These are phyloP conservation scores for Stemphylium lycopersici DNA, from an alignment of 2,329 filamentous ascomycete genomes.

Conservation along the genomic window DNA sequence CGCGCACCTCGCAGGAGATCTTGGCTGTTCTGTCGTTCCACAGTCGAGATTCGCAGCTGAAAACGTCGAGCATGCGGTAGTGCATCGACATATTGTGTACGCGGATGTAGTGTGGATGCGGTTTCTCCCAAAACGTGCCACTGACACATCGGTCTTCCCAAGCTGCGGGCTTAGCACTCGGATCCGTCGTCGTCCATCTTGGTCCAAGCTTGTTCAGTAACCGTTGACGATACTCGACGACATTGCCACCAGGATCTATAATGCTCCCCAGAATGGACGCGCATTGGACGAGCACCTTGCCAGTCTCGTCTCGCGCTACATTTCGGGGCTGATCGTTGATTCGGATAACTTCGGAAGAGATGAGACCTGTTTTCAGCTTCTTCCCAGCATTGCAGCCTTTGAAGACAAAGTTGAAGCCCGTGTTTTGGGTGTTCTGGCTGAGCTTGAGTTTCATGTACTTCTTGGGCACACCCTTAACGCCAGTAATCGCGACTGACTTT, in stretches of 20 bases:
- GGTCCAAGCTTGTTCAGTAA: slow-evolving; percentile 6
- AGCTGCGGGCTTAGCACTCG: slow-evolving; percentile 1
- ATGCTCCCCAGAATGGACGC: slow-evolving; percentile 7
- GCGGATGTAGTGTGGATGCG: background rate
- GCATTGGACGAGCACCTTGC: slow-evolving; percentile 8
- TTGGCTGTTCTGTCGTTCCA: slow-evolving; percentile 1
- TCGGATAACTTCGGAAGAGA: background rate
- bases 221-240: background rate
- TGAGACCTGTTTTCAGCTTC: slow-evolving; percentile 1
- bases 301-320: slow-evolving; percentile 6
- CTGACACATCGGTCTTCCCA: slow-evolving; percentile 12
- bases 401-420: slow-evolving; percentile 1
- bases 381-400: slow-evolving; percentile 9
- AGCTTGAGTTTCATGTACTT: slow-evolving; percentile 9
- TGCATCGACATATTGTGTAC: slow-evolving; percentile 12
- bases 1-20: slow-evolving; percentile 9
- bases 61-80: slow-evolving; percentile 4
- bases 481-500: background rate
- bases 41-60: slow-evolving; percentile 2
- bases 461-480: slow-evolving; percentile 2
- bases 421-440: background rate
- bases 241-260: slow-evolving; percentile 1
- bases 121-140: slow-evolving; percentile 6
- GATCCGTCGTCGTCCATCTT: slow-evolving; percentile 4
- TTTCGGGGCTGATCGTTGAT: slow-evolving; percentile 1